Conservation (phyloP, 257 asterid species). For the Ballota nigra region DNA sequence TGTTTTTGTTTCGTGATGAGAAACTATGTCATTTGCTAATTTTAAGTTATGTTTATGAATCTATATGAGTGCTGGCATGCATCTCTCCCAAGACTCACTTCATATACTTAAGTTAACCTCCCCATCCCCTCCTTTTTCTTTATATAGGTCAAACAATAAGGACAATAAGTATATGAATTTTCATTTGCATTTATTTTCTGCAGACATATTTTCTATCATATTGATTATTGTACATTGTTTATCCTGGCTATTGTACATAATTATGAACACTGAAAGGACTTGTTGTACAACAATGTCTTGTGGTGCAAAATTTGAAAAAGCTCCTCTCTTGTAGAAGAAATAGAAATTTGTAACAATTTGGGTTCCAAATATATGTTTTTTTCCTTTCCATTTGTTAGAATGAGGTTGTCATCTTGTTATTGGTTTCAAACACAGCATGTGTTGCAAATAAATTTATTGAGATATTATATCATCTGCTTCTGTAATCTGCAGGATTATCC, state of each 20-base stretch:
- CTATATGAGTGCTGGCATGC: neutral
- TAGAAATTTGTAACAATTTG: neutral
- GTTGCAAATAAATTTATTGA: neutral
- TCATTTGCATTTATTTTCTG: too few relatives aligned
- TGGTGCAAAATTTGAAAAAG: neutral
- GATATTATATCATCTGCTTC: slow-evolving; percentile 1
- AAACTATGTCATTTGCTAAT: neutral
- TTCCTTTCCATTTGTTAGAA: neutral
- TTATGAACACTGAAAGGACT: neutral
- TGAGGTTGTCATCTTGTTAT: neutral
- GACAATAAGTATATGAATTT: too few relatives aligned
- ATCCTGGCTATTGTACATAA: neutral
- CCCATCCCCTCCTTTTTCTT: neutral
- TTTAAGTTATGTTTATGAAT: neutral
- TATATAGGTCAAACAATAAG: neutral
- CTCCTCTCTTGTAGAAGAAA: neutral
- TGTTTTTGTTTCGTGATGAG: neutral
- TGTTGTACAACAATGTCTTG: neutral
- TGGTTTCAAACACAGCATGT: neutral
- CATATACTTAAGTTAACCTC: neutral
- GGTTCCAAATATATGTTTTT: neutral
- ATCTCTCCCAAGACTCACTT: too few relatives aligned
- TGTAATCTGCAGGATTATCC: slow-evolving; percentile 20
- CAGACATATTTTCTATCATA: too few relatives aligned
- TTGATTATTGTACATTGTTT: too few relatives aligned